These are phyloP conservation scores for Boechera stricta DNA, from an alignment of 345 rosid genomes.

Conservation along the genomic window DNA sequence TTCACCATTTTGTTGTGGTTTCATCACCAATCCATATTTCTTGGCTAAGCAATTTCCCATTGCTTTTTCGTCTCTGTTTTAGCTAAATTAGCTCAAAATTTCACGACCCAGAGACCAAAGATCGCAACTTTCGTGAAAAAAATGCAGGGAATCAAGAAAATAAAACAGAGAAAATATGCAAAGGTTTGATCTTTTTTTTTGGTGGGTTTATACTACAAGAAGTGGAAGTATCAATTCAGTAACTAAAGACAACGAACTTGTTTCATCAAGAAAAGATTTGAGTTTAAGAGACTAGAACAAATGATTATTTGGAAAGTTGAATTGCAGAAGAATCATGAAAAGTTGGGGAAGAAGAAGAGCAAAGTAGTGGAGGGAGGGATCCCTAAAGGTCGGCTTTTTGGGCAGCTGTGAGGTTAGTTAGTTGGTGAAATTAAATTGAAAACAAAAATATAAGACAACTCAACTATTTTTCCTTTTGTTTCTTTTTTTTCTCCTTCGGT, in stretches of 20 bases:
- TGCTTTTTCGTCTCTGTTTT: not conserved
- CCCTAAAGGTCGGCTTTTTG: conserved; percentile 15
- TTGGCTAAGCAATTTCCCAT: conserved; percentile 64
- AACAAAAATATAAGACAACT: not conserved
- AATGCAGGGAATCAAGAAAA: not conserved
- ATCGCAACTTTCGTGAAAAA: not conserved
- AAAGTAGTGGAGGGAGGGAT: not conserved
- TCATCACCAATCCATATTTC: conserved; percentile 22
- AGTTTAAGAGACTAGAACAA: not conserved
- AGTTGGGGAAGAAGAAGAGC: not conserved
- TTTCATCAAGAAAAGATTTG: not conserved
- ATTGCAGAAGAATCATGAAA: conserved; percentile 9
- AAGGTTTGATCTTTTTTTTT: not conserved
- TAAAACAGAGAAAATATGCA: not conserved
- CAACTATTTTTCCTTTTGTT: not conserved
- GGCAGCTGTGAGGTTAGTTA: conserved; percentile 26
- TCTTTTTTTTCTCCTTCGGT: too few species aligned
- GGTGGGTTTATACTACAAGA: conserved; percentile 1
- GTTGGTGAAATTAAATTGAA: not conserved
- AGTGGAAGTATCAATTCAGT: not conserved
- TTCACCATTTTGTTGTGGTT: conserved; percentile 7
- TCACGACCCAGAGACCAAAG: conserved; percentile 14
- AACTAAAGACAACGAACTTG: not conserved
- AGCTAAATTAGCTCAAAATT: not conserved
- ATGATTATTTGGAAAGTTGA: not conserved